Evolutionary conservation across 257 asterid species (phyloP).

Genomic region (Capsicum pubescens): DNA sequence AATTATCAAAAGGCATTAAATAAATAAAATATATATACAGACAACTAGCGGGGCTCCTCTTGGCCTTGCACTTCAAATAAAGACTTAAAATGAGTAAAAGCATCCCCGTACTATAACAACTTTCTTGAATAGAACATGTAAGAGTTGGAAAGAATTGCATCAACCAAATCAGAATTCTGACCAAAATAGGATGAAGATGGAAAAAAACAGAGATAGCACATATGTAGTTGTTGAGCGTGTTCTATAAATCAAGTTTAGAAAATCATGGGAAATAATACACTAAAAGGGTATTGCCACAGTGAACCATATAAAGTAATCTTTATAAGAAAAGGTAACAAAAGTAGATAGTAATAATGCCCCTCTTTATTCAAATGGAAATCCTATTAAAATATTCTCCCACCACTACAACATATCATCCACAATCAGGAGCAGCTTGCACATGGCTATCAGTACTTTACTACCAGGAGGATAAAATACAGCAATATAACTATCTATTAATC

Average conservation of each 20-base stretch:
- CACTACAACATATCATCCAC: slow-evolving; percentile 19
- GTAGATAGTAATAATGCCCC: neutral
- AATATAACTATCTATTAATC: neutral
- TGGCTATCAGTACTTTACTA: slow-evolving; percentile 1
- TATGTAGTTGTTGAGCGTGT: neutral
- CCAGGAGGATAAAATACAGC: neutral
- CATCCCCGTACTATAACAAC: too few species aligned
- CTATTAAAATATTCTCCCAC: slow-evolving; percentile 11
- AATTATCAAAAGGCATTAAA: too few species aligned
- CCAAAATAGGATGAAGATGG: neutral
- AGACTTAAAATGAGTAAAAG: too few species aligned
- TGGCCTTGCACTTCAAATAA: too few species aligned
- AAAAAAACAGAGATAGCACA: too few species aligned
- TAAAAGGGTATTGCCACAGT: neutral
- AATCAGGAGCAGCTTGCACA: slow-evolving; percentile 21
- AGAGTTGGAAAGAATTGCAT: neutral
- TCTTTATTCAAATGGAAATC: neutral
- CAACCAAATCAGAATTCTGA: slow-evolving; percentile 18
- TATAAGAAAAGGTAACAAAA: slow-evolving; percentile 12
- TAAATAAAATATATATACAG: too few species aligned
- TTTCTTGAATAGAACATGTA: too few species aligned
- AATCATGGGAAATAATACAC: neutral
- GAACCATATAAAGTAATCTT: neutral
- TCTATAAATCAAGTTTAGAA: neutral
- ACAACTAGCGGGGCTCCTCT: too few species aligned